These are phyloP conservation scores for Ceratocystis cubensis DNA, from an alignment of 2,329 filamentous ascomycete species.

Conservation along the genomic window DNA sequence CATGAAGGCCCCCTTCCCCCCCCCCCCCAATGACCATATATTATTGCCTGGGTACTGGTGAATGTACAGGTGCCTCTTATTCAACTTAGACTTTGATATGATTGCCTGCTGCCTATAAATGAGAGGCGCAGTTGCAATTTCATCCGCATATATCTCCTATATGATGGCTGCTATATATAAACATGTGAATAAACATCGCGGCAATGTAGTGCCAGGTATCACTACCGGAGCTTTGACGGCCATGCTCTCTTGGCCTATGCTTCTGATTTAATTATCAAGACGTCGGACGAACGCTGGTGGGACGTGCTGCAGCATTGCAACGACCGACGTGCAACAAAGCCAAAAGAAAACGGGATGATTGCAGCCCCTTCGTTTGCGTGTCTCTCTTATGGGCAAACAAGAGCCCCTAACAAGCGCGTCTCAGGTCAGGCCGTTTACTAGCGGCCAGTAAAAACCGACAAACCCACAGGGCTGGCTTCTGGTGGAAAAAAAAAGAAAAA, in stretches of 20 bases:
- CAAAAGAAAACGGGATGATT: background rate
- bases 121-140: background rate
- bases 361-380: background rate
- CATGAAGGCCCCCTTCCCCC: background rate
- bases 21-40: too few species aligned
- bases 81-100: background rate
- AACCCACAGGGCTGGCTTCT: background rate
- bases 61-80: too few species aligned
- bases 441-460: background rate
- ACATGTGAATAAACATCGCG: background rate
- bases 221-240: background rate
- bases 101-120: background rate
- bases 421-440: background rate
- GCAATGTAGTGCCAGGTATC: background rate
- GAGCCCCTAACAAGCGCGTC: background rate
- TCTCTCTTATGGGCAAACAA: background rate
- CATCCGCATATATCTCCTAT: background rate
- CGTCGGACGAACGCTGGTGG: conserved; percentile 3
- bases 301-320: conserved; percentile 3
- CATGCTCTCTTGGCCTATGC: background rate
- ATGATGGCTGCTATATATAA: conserved; percentile 1
- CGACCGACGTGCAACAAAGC: background rate
- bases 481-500: too few species aligned
- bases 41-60: too few species aligned
- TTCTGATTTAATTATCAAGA: background rate